Evolutionary conservation across 2,329 filamentous ascomycete genomes (phyloP).

Genomic region (Phialophora tarda): DNA sequence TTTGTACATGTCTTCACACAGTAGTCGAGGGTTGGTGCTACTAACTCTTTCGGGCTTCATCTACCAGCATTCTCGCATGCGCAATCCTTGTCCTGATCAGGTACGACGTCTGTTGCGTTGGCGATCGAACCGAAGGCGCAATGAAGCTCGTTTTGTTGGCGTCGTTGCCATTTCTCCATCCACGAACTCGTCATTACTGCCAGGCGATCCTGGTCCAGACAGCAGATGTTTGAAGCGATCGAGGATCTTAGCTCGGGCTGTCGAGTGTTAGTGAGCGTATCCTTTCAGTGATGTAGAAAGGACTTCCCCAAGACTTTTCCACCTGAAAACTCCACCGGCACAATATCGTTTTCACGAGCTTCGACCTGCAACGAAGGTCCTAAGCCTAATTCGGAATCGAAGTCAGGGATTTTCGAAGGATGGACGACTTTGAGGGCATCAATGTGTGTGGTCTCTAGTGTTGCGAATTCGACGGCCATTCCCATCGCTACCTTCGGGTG

Average conservation of each 20-base stretch:
- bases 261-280: not conserved
- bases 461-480: conserved; percentile 7
- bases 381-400: not conserved
- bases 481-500: conserved; percentile 1
- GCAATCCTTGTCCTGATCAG: not conserved
- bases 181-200: not conserved
- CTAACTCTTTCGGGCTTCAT: not conserved
- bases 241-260: conserved; percentile 2
- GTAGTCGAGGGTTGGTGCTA: not conserved
- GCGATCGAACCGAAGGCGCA: not conserved
- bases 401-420: not conserved
- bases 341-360: conserved; percentile 2
- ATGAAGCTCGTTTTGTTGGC: not conserved
- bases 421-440: conserved; percentile 7
- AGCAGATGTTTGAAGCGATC: not conserved
- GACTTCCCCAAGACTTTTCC: conserved; percentile 2
- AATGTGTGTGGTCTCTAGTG: not conserved
- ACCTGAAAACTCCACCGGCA: not conserved
- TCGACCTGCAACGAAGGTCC: not conserved
- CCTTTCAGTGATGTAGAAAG: not conserved
- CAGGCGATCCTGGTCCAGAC: not conserved
- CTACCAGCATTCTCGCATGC: not conserved
- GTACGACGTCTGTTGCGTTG: not conserved
- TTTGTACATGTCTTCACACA: not conserved
- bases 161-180: not conserved